Percentiles rank a stretch among this genome's conserved stretches.
Evolutionary conservation across 2,329 filamentous ascomycete species (phyloP).

Genomic region (Mariannaea sp.): DNA sequence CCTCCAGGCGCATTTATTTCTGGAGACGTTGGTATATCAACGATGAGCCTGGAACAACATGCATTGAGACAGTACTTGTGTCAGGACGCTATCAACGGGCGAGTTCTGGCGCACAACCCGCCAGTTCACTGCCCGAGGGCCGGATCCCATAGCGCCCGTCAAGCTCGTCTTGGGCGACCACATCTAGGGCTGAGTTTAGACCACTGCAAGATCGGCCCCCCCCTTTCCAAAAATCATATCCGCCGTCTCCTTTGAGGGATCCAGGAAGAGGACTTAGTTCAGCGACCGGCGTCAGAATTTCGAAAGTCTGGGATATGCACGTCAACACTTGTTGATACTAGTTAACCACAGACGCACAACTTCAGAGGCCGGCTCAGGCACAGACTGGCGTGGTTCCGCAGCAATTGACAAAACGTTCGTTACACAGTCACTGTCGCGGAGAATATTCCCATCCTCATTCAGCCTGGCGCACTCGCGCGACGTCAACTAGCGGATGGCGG

Average conservation of each 20-base stretch:
- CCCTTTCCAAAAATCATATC: too few species aligned
- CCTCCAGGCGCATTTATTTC: not conserved
- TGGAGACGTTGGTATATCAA: not conserved
- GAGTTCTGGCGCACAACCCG: constrained; percentile 22
- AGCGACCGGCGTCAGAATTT: constrained; percentile 31
- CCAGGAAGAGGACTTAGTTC: constrained; percentile 25
- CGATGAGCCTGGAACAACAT: not conserved
- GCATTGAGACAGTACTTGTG: constrained; percentile 14
- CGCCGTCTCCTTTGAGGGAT: constrained; percentile 13
- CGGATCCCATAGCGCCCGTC: constrained; percentile 34
- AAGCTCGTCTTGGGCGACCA: constrained; percentile 27
- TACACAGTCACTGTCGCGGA: constrained; percentile 39
- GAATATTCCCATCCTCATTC: constrained; percentile 39
- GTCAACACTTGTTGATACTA: constrained; percentile 34
- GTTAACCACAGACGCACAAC: constrained; percentile 33
- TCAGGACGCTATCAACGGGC: constrained; percentile 9
- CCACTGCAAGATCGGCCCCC: constrained; percentile 25
- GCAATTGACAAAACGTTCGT: constrained; percentile 27
- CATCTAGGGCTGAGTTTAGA: constrained; percentile 36
- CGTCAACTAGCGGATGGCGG: constrained; percentile 38
- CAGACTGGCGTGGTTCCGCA: constrained; percentile 36
- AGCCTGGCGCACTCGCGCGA: constrained; percentile 40
- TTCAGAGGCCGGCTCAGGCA: constrained; percentile 29
- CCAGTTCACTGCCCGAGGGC: constrained; percentile 29
- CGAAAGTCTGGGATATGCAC: constrained; percentile 34